Conservation (phyloP, 768 basidiomycete species). For the Auricularia cornea region DNA sequence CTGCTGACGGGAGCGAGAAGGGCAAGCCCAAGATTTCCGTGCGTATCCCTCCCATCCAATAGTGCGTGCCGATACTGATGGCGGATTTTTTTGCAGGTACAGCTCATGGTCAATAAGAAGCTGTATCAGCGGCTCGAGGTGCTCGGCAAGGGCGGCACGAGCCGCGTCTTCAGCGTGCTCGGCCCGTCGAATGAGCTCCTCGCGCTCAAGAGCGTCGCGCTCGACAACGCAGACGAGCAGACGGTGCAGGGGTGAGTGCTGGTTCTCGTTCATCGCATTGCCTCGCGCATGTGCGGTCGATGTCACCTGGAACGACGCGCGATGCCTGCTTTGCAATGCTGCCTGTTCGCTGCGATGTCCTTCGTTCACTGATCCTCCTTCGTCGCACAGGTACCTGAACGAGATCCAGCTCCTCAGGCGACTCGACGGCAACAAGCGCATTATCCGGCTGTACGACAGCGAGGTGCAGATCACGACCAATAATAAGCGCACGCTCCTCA, state of each 20-base stretch:
- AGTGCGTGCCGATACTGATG: not conserved
- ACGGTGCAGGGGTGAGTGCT: constrained; percentile 52
- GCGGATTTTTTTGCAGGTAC: not conserved
- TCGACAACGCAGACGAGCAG: constrained; percentile 83
- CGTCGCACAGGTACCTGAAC: constrained; percentile 69
- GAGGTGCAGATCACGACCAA: constrained; percentile 56
- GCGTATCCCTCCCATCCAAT: not conserved
- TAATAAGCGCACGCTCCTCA: not conserved
- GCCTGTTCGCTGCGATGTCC: too few relatives aligned
- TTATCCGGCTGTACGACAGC: constrained; percentile 86
- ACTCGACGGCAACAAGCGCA: constrained; percentile 87
- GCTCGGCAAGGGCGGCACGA: constrained; percentile 91
- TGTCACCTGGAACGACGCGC: too few relatives aligned
- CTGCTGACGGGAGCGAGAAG: too few relatives aligned
- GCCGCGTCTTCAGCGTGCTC: constrained; percentile 90
- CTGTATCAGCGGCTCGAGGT: constrained; percentile 77
- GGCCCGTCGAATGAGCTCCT: constrained; percentile 67
- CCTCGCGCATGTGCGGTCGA: too few relatives aligned
- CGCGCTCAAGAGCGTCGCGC: constrained; percentile 85
- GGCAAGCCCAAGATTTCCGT: too few relatives aligned
- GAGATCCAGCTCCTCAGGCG: constrained; percentile 90
- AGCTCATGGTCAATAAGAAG: constrained; percentile 63
- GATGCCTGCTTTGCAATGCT: too few relatives aligned
- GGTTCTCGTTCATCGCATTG: not conserved
- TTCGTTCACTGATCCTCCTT: not conserved